These are phyloP conservation scores for Anthostomella pinea DNA, from an alignment of 2,329 filamentous ascomycete genomes.

Conservation along the genomic window DNA sequence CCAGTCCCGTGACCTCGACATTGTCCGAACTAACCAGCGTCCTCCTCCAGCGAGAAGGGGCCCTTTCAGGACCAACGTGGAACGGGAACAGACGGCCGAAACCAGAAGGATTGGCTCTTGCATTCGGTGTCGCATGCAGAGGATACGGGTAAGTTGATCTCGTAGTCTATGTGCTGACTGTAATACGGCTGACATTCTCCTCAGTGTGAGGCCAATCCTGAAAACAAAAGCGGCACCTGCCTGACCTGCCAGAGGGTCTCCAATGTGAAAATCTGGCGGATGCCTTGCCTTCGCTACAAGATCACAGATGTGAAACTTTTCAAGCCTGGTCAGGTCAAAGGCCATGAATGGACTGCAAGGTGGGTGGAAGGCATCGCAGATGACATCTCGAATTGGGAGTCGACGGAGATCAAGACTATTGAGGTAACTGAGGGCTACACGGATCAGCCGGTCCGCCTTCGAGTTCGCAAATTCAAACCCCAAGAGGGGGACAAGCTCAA, in stretches of 20 bases:
- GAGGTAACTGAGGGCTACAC: constrained; percentile 54
- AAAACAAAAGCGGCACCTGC: constrained; percentile 47
- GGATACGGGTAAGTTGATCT: constrained; percentile 52
- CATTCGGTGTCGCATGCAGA: constrained; percentile 60
- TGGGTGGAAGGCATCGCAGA: constrained; percentile 56
- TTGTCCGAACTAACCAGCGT: constrained; percentile 34
- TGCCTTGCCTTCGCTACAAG: constrained; percentile 60
- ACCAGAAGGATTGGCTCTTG: constrained; percentile 59
- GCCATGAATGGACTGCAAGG: constrained; percentile 56
- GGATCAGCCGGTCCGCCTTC: constrained; percentile 43
- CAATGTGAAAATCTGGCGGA: constrained; percentile 48
- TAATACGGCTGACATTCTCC: constrained; percentile 12
- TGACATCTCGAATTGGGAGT: constrained; percentile 56
- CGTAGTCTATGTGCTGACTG: neutral
- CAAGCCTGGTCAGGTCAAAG: constrained; percentile 57
- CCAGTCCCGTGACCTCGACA: constrained; percentile 29
- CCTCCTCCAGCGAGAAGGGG: constrained; percentile 43
- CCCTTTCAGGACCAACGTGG: constrained; percentile 52
- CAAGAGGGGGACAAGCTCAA: constrained; percentile 53
- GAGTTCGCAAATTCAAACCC: constrained; percentile 54
- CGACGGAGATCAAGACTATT: constrained; percentile 47
- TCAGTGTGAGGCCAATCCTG: constrained; percentile 52
- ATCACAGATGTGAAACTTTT: constrained; percentile 57
- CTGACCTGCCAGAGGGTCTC: constrained; percentile 52
- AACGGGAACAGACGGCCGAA: constrained; percentile 53